Evolutionary conservation across 1,284 basidiomycete species (phyloP).

Genomic region (Ceratobasidium sp.): DNA sequence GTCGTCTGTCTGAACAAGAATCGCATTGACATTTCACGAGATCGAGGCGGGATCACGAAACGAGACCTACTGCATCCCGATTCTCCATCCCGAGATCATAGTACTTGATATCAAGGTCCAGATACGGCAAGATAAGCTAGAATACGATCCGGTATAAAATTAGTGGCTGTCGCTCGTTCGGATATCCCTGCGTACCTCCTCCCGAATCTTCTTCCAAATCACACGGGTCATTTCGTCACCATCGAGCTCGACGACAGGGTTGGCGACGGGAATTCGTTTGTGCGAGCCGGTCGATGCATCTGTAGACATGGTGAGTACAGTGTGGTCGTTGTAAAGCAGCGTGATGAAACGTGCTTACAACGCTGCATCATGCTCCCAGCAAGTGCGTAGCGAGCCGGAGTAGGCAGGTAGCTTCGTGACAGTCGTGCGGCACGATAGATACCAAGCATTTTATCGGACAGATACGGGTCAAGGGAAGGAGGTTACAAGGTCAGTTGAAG

Average conservation of each 20-base stretch:
- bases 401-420: conserved; percentile 11
- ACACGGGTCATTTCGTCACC: conserved; percentile 98
- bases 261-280: conserved; percentile 73
- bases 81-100: conserved; percentile 94
- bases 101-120: conserved; percentile 97
- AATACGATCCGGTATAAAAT: neutral
- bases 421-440: conserved; percentile 26
- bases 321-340: neutral
- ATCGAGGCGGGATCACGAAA: too few species aligned
- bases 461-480: neutral
- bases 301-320: conserved; percentile 1
- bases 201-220: conserved; percentile 98
- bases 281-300: conserved; percentile 23
- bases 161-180: neutral
- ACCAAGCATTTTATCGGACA: conserved; percentile 16
- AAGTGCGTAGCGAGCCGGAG: conserved; percentile 7
- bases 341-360: conserved; percentile 20
- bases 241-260: conserved; percentile 95
- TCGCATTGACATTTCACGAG: conserved; percentile 5
- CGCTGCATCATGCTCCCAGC: conserved; percentile 27
- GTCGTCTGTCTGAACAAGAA: conserved; percentile 78
- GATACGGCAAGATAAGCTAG: conserved; percentile 92
- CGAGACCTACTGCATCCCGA: conserved; percentile 77
- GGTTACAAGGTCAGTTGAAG: neutral
- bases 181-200: conserved; percentile 68